Evolutionary conservation across 768 basidiomycete species (phyloP), one percentile per base, ranked within the genome.

Genomic region (Crepidotus variabilis): DNA sequence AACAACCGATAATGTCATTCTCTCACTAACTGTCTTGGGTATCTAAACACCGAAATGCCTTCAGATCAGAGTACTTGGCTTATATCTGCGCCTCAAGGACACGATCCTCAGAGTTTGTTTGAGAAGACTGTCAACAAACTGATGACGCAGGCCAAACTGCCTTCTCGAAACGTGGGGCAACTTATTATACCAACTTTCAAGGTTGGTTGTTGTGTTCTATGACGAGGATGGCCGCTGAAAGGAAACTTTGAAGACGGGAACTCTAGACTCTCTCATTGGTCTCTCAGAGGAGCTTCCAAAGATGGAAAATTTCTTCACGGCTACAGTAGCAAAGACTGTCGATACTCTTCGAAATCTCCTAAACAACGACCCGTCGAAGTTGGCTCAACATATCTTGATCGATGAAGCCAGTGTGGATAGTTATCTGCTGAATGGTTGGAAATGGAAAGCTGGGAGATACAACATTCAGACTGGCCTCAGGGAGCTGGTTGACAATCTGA

Each of bases 21-120:
- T 57, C 28, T 39, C 50, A n/a, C 22, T 22, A 13, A 50, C 56
- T 57, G 50, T 55, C 33, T 53, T 57, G 53, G 48, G 53, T 58
- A 48, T 52, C 55, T 57, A 55, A 58, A 53, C 54, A 46, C 62
- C 39, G 61, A 51, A 61, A 97, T 97, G 94, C 94, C 94, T 56
- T 95, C 93, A 68, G 94, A 97, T 78, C 88, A 95, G 71, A 90
- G 90, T 61, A 95, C 93, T 63, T 98, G 95, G 95, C 75, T 98
- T 61, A 79, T 97, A 58, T 79, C 94, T 45, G 84, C 92, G 2
- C 95, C 95, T 11, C 82, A 86, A 60, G 87, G 93, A 69, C 92
- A 91, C 18, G 92, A 97, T 64, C 79, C 92, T 0, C 90, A 91
- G 57, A 85, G 86, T 6, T 72, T 91, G 28, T 70, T 80, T 48